Evolutionary conservation across 768 basidiomycete species (phyloP).

Genomic region (Tricholomella constricta): DNA sequence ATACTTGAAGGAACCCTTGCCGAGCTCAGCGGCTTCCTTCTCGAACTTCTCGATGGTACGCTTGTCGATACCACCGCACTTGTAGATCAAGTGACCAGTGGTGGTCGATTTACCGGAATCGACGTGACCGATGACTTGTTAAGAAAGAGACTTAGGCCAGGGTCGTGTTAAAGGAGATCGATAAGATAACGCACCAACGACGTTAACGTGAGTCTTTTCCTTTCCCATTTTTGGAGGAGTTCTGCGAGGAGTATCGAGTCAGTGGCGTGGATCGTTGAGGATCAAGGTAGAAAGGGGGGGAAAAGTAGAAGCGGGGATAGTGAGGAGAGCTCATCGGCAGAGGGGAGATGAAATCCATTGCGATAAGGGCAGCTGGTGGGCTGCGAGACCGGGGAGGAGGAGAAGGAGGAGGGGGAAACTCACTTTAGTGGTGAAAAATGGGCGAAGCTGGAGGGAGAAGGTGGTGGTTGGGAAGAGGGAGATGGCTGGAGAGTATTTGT

Average conservation of each 20-base stretch:
- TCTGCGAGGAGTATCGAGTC: conserved; percentile 38
- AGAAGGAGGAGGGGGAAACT: conserved; percentile 20
- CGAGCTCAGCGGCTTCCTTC: conserved; percentile 99
- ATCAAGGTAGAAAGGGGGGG: conserved; percentile 11
- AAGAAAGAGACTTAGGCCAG: conserved; percentile 34
- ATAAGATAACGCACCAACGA: conserved; percentile 75
- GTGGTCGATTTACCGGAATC: conserved; percentile 99
- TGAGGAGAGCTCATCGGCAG: conserved; percentile 26
- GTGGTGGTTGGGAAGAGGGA: conserved; percentile 52
- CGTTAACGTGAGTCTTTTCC: conserved; percentile 96
- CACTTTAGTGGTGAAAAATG: conserved; percentile 40
- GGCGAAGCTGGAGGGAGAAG: conserved; percentile 38
- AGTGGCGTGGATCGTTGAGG: conserved; percentile 28
- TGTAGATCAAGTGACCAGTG: conserved; percentile 99
- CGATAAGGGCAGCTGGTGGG: conserved; percentile 5
- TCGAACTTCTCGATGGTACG: conserved; percentile 99
- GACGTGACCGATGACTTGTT: conserved; percentile 99
- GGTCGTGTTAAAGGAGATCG: conserved; percentile 18
- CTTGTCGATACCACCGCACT: conserved; percentile 99
- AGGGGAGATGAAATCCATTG: conserved; percentile 29
- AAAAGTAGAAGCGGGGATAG: conserved; percentile 12
- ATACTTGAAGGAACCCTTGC: conserved; percentile 99
- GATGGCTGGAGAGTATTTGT: conserved; percentile 48
- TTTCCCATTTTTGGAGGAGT: conserved; percentile 85
- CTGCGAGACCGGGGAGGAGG: conserved; percentile 13